phyloP scores from a whole-genome alignment of 768 basidiomycete genomes.

The Rhodosporidiobolus sp. region DNA sequence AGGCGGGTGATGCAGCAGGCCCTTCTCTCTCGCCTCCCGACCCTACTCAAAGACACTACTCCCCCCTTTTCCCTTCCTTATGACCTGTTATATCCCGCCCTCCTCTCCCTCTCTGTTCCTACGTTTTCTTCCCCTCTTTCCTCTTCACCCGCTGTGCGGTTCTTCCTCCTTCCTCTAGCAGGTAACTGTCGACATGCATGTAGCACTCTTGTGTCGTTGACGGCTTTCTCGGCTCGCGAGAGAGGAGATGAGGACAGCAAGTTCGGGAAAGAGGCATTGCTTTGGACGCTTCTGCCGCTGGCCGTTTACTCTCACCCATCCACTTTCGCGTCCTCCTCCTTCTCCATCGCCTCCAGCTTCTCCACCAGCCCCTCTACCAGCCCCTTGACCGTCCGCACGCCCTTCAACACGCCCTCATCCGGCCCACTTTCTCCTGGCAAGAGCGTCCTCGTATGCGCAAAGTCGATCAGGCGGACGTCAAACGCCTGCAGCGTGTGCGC shows the following conservation, averaged over 20 bases:
- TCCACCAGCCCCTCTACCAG: conserved; percentile 48
- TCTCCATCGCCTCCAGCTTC: conserved; percentile 13
- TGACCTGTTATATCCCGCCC: neutral
- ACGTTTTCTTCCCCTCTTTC: neutral
- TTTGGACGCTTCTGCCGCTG: neutral
- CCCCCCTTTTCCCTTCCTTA: too few relatives aligned
- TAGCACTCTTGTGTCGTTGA: too few relatives aligned
- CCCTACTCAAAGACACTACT: neutral
- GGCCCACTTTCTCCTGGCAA: conserved; percentile 62
- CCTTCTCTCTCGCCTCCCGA: too few relatives aligned
- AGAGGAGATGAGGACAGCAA: too few relatives aligned
- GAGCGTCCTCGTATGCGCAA: conserved; percentile 71
- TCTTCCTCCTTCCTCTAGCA: too few relatives aligned
- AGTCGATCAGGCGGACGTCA: conserved; percentile 81
- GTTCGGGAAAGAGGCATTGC: too few relatives aligned
- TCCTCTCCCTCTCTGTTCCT: neutral
- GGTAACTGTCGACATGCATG: too few relatives aligned
- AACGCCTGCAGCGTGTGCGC: conserved; percentile 52
- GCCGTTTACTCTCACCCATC: too few relatives aligned
- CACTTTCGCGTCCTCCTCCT: neutral
- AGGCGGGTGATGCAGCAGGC: neutral
- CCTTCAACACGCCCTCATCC: conserved; percentile 72
- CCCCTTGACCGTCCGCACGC: conserved; percentile 63
- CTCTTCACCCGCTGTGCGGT: neutral
- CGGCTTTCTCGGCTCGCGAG: too few relatives aligned